These are phyloP conservation scores for Liriodendron chinense DNA, from an alignment of 164 flowering plant species.

Conservation along the genomic window DNA sequence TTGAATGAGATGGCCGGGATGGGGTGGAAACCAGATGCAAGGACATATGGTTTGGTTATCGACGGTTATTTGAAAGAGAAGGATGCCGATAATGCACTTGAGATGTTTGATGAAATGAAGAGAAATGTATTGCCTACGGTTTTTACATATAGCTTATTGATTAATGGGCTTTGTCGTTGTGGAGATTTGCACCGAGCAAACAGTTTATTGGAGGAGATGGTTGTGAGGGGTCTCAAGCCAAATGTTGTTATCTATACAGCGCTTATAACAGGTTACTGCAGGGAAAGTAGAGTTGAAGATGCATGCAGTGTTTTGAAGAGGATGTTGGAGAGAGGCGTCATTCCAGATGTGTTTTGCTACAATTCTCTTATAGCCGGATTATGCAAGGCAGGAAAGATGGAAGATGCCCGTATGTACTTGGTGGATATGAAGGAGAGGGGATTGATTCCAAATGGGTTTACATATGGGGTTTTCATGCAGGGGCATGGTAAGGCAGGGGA, in stretches of 20 bases:
- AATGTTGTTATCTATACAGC: conserved; percentile 46
- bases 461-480: conserved; percentile 65
- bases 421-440: conserved; percentile 51
- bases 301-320: conserved; percentile 38
- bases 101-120: conserved; percentile 55
- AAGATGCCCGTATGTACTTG: conserved; percentile 47
- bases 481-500: conserved; percentile 55
- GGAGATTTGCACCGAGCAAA: conserved; percentile 42
- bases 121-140: conserved; percentile 36
- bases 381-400: conserved; percentile 55
- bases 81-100: conserved; percentile 33
- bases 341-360: conserved; percentile 67
- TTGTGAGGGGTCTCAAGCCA: conserved; percentile 41
- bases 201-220: conserved; percentile 38
- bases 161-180: conserved; percentile 42
- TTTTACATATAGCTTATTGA: conserved; percentile 41
- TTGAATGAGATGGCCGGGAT: conserved; percentile 46
- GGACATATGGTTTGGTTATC: conserved; percentile 46
- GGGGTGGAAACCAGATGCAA: conserved; percentile 42
- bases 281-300: conserved; percentile 44
- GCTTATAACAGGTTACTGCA: conserved; percentile 44
- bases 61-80: conserved; percentile 46
- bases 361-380: conserved; percentile 59
- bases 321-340: conserved; percentile 53
- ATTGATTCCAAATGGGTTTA: conserved; percentile 47